A percentile compares a stretch with the other conserved stretches of the same genome.
Conservation (phyloP, 176 grass and related monocot genomes). For the Oryza punctata region DNA sequence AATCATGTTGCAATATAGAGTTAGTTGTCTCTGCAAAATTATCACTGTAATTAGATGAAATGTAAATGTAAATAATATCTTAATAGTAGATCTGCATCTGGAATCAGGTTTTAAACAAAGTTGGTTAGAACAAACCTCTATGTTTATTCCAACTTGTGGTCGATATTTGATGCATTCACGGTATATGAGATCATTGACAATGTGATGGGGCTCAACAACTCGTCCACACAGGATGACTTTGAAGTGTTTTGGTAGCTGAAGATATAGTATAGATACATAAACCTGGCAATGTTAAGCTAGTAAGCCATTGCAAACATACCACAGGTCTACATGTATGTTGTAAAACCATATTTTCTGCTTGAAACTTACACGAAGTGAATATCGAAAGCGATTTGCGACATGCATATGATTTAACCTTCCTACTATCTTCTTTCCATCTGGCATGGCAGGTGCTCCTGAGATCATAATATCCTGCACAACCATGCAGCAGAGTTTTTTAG, state of each 20-base stretch:
- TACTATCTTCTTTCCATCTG: neutral
- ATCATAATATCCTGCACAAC: slow-evolving; percentile 52
- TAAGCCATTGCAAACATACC: slow-evolving; percentile 17
- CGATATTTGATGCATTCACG: slow-evolving; percentile 68
- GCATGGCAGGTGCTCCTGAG: slow-evolving; percentile 37
- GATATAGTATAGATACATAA: slow-evolving; percentile 73
- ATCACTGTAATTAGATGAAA: slow-evolving; percentile 2
- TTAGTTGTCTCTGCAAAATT: neutral
- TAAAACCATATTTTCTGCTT: neutral
- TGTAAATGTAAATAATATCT: neutral
- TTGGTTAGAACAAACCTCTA: slow-evolving; percentile 50
- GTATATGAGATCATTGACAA: slow-evolving; percentile 59
- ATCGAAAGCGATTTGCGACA: slow-evolving; percentile 56
- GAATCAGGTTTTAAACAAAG: slow-evolving; percentile 14
- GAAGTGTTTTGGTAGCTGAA: slow-evolving; percentile 57
- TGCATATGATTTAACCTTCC: slow-evolving; percentile 57
- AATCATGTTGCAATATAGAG: slow-evolving; percentile 4
- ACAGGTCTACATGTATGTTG: slow-evolving; percentile 22
- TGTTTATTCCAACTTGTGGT: slow-evolving; percentile 54
- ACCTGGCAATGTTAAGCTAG: slow-evolving; percentile 49
- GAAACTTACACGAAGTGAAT: slow-evolving; percentile 66
- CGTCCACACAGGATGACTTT: slow-evolving; percentile 62
- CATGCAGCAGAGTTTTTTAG: slow-evolving; percentile 12
- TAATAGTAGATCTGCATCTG: neutral
- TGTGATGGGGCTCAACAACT: slow-evolving; percentile 54